Percentiles rank a stretch among this genome's conserved stretches.
These are phyloP conservation scores for Aspergillus fructus DNA, from an alignment of 2,329 filamentous ascomycete species.

Conservation along the genomic window DNA sequence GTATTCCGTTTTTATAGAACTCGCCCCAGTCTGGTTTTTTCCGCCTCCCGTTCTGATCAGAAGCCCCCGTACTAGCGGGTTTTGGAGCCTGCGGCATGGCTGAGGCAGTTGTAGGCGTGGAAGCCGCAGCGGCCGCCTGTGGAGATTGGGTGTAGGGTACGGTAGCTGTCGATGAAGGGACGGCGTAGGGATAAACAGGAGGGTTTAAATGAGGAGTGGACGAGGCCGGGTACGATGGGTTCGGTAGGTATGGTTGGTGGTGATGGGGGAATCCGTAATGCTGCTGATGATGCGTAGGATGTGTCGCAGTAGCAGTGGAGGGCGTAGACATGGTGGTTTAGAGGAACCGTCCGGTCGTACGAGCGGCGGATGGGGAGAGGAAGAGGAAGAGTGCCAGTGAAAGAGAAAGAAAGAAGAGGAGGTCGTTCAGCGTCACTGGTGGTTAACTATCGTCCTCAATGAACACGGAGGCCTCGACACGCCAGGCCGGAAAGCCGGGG, in stretches of 20 bases:
- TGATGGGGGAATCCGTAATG: slow-evolving; percentile 63
- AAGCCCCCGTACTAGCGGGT: slow-evolving; percentile 36
- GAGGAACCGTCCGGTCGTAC: slow-evolving; percentile 28
- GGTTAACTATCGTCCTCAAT: slow-evolving; percentile 15
- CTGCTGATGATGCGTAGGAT: slow-evolving; percentile 62
- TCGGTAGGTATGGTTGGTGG: slow-evolving; percentile 56
- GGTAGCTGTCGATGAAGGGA: slow-evolving; percentile 33
- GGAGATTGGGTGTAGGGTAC: slow-evolving; percentile 35
- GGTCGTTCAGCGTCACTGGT: slow-evolving; percentile 16
- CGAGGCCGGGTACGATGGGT: slow-evolving; percentile 52
- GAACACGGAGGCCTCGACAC: slow-evolving; percentile 16
- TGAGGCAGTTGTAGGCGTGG: slow-evolving; percentile 31
- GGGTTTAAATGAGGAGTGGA: slow-evolving; percentile 44
- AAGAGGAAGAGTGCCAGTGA: slow-evolving; percentile 13
- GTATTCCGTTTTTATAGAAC: slow-evolving; percentile 80
- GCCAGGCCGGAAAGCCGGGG: slow-evolving; percentile 18
- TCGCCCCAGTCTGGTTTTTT: slow-evolving; percentile 72
- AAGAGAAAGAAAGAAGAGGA: slow-evolving; percentile 7
- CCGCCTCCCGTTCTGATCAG: slow-evolving; percentile 48
- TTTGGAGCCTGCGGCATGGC: slow-evolving; percentile 40
- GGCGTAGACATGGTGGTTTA: slow-evolving; percentile 71
- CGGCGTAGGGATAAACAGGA: slow-evolving; percentile 44
- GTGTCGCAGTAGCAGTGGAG: slow-evolving; percentile 71
- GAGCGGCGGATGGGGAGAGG: slow-evolving; percentile 22
- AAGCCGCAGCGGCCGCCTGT: slow-evolving; percentile 35